Conservation (phyloP, 306 rosid species). For the Gynostemma pentaphyllum region DNA sequence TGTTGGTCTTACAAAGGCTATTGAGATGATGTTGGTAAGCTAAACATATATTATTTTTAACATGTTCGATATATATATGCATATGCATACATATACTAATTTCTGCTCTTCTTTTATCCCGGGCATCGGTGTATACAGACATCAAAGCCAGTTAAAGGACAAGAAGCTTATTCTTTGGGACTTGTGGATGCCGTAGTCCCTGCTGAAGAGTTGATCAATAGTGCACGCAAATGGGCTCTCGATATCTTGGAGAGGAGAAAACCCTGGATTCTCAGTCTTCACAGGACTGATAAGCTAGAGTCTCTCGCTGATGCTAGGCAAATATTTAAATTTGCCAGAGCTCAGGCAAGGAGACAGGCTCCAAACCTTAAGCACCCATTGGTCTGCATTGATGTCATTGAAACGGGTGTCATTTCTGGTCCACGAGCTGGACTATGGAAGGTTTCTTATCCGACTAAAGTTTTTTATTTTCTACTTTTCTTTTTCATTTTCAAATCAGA, state of each 20-base stretch:
- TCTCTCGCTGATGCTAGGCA: conserved; percentile 90
- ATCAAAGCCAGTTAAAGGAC: conserved; percentile 75
- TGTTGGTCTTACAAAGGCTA: conserved; percentile 84
- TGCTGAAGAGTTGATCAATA: conserved; percentile 48
- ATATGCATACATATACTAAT: not conserved
- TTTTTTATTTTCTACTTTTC: too few relatives aligned
- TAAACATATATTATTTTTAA: not conserved
- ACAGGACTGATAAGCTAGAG: conserved; percentile 71
- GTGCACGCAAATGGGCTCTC: conserved; percentile 83
- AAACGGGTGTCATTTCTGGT: conserved; percentile 77
- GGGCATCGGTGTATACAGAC: conserved; percentile 27
- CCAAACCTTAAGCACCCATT: conserved; percentile 88
- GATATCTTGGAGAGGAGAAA: conserved; percentile 51
- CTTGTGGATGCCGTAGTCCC: conserved; percentile 77
- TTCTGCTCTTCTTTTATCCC: not conserved
- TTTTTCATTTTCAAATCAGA: not conserved
- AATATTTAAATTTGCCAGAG: conserved; percentile 70
- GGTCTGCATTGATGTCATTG: conserved; percentile 86
- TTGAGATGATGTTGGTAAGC: conserved; percentile 87
- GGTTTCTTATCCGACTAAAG: conserved; percentile 50
- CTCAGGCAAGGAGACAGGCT: conserved; percentile 60
- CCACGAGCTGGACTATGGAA: conserved; percentile 85
- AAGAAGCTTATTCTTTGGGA: conserved; percentile 71
- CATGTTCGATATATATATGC: not conserved
- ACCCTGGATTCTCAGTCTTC: conserved; percentile 90